Evolutionary conservation across 2,329 filamentous ascomycete species (phyloP).

Genomic region (Teratosphaeria epicoccoides): DNA sequence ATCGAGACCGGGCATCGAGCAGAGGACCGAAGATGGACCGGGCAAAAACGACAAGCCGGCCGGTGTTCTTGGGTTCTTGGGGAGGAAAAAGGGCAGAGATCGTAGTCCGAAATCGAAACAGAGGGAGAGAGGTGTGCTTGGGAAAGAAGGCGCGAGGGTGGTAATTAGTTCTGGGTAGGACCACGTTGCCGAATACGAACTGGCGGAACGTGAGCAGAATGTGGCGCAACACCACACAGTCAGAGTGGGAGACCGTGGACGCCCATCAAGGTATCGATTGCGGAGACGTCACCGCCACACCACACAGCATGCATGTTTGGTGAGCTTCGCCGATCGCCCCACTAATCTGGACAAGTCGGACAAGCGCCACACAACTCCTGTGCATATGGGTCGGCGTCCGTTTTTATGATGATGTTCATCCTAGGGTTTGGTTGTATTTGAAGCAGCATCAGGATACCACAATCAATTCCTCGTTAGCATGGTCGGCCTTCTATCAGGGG

Average conservation of each 20-base stretch:
- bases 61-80: slow-evolving; percentile 3
- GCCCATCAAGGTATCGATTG: too few species aligned
- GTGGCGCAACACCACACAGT: too few species aligned
- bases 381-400: background rate
- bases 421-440: background rate
- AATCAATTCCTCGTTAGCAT: background rate
- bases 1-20: slow-evolving; percentile 58
- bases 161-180: slow-evolving; percentile 25
- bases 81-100: slow-evolving; percentile 49
- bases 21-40: background rate
- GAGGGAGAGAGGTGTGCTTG: slow-evolving; percentile 69
- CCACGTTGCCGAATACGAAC: too few species aligned
- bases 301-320: too few species aligned
- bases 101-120: slow-evolving; percentile 86
- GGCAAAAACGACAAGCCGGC: slow-evolving; percentile 1
- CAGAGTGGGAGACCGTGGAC: too few species aligned
- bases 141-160: slow-evolving; percentile 79
- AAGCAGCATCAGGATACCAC: background rate
- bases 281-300: too few species aligned
- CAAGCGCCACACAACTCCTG: background rate
- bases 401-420: background rate
- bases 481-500: background rate
- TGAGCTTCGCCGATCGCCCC: too few species aligned
- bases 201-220: too few species aligned
- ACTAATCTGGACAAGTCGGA: too few species aligned